Evolutionary conservation across 352 stramenopile genomes (phyloP), one percentile per base, ranked within the genome.

Genomic region (Discostella stelligera): DNA sequence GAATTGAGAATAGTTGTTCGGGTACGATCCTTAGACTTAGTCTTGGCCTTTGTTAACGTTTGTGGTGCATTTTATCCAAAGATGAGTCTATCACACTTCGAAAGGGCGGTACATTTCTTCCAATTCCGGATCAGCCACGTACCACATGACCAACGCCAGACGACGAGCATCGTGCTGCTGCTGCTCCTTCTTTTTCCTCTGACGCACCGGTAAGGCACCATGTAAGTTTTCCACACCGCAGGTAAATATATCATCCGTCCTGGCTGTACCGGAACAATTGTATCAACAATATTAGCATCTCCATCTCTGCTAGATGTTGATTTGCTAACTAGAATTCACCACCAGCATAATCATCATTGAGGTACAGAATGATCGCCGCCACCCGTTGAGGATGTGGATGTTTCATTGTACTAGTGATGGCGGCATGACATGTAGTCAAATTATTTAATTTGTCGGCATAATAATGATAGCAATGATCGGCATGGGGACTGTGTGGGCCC

Each of bases 211-310:
- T 46, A 80, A 63, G 10, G 76, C 76, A 56, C 76, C 76, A 66
- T 83, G 76, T 53, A 83, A 58, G 50, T 76, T 80, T 53, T 83
- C 76, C n/a, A 79, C 58, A 14, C 76, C 76, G 49, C 76, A 80
- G 8, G 76, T 83, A 73, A 83, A 60, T 74, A 78, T 20, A 77
- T 71, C 76, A 83, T 83, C 25, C 58, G 54, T 14, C 76, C 76
- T 9, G 39, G 20, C 41, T 72, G 25, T n/a, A 79, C 63, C 10
- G 14, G 4, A 21, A 66, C 64, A 39, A 3, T n/a, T 14, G 61
- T 50, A 46, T 79, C 63, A 13, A 79, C 71, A 41, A 41, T 41
- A 41, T 41, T n/a, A n/a, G n/a, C 32, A 41, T 41, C 37, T 14
- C 37, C 37, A 44, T 44, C 37, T 14, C 7, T 8, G 13, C 11